Base-by-base conservation (phyloP, 75 land plant genomes). In the Isoetes taiwanensis region DNA sequence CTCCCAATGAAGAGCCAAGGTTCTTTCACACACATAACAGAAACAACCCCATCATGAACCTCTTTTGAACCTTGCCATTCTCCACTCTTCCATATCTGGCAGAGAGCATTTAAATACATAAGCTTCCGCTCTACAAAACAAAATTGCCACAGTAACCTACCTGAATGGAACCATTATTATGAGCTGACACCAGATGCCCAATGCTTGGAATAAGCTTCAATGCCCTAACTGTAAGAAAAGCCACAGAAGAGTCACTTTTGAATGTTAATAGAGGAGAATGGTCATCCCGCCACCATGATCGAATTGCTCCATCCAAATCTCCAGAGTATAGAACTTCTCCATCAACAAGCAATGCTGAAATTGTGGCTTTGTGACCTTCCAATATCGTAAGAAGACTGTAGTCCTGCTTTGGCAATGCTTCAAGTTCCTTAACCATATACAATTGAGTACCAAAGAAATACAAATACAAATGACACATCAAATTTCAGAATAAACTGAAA, bases 231-330 rank as follows among this genome's bases (percentile, higher is more conserved):
- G 46, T 55, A 64, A 60, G 62, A 24, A 52, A 11, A 28, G 30
- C 24, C 55, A 28, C 25, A 55, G 54, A 48, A 2, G 54, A 56
- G 28, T 23, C 28, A 28, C 57, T 59, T 23, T 56, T 58, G 42
- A 93, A 68, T 28, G 79, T 79, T 23, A 76, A 39, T 69, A 93
- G 57, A 64, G 76, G 72, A 62, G 70, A 79, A 57, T 79, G 83
- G 65, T 88, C 90, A 64, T 54, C 64, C 32, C 93, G 73, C 78
- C 69, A 81, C 98, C 98, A 93, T 17, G 87, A 50, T 6, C 86
- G 71, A 39, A 93, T 57, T 11, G 80, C 77, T 38, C 98, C 96
- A 76, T 93, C 95, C 98, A 94, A 88, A 60, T 95, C 84, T 29
- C 98, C 96, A 69, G 93, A 86, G 28, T 84, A 93, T 16, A 93